Percentiles rank a stretch among this genome's conserved stretches.
phyloP scores from a whole-genome alignment of 148 eudicot genomes.

The Rhododendron henanense region DNA sequence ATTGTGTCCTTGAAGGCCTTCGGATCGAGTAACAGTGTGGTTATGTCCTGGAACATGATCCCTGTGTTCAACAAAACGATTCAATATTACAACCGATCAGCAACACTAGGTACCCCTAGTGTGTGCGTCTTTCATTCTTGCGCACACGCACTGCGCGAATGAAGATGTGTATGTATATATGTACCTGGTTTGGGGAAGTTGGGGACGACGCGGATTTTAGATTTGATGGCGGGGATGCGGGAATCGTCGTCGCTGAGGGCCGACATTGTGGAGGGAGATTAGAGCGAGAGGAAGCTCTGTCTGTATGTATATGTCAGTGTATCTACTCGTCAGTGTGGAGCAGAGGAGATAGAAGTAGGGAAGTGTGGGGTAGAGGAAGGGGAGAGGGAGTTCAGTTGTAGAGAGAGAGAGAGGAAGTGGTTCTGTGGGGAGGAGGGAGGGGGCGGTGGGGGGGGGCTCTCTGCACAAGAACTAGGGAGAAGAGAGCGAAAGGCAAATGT shows the following conservation, averaged over 20 bases:
- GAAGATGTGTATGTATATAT: neutral
- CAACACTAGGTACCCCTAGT: neutral
- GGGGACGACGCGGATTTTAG: conserved; percentile 71
- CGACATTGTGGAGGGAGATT: conserved; percentile 47
- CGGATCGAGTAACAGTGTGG: conserved; percentile 67
- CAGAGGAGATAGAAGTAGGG: neutral
- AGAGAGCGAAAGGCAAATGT: neutral
- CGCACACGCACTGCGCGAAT: neutral
- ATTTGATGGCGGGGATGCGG: conserved; percentile 59
- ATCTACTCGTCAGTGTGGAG: neutral
- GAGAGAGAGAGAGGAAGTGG: neutral
- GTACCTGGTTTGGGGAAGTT: conserved; percentile 87
- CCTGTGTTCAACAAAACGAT: conserved; percentile 30
- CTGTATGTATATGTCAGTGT: neutral
- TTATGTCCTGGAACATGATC: conserved; percentile 90
- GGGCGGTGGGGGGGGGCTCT: conserved; percentile 4
- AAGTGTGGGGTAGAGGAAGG: neutral
- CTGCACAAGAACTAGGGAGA: conserved; percentile 19
- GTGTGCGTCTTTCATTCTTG: neutral
- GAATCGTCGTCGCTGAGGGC: conserved; percentile 47
- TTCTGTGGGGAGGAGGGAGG: neutral
- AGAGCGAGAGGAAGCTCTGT: neutral
- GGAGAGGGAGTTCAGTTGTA: neutral
- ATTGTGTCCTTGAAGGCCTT: conserved; percentile 84
- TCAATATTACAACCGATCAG: neutral